These are phyloP conservation scores for Chytriomyces confervae DNA, from an alignment of 192 early-diverging fungal genomes.

Conservation along the genomic window DNA sequence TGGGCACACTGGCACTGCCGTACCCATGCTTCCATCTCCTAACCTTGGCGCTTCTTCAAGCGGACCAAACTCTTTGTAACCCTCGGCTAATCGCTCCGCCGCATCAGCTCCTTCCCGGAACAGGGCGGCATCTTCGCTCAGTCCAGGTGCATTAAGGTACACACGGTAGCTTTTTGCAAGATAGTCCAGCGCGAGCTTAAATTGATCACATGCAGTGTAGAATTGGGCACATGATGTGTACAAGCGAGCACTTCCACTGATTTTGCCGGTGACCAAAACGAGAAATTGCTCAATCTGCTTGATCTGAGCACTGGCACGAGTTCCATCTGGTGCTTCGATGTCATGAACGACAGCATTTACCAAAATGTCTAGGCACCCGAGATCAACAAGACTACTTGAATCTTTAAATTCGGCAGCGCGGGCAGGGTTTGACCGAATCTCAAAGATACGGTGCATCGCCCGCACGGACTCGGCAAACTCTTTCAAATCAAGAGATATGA, in stretches of 20 bases:
- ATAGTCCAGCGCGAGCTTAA: slow-evolving; percentile 75
- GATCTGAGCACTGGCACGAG: slow-evolving; percentile 53
- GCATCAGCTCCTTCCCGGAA: slow-evolving; percentile 77
- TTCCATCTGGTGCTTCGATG: slow-evolving; percentile 13
- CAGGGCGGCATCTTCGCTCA: slow-evolving; percentile 69
- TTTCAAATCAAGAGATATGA: slow-evolving; percentile 74
- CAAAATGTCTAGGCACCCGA: slow-evolving; percentile 78
- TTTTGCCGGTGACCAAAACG: slow-evolving; percentile 73
- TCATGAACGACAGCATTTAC: slow-evolving; percentile 64
- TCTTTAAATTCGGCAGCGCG: slow-evolving; percentile 55
- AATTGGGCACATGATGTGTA: slow-evolving; percentile 82
- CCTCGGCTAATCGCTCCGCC: slow-evolving; percentile 76
- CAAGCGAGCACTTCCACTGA: slow-evolving; percentile 73
- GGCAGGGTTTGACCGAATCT: slow-evolving; percentile 73
- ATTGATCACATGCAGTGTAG: slow-evolving; percentile 70
- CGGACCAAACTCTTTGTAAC: slow-evolving; percentile 77
- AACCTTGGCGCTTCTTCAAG: slow-evolving; percentile 41
- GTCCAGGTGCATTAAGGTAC: slow-evolving; percentile 74
- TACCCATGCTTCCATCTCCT: slow-evolving; percentile 44
- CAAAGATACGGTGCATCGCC: slow-evolving; percentile 81
- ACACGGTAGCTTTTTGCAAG: slow-evolving; percentile 84
- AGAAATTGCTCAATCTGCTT: slow-evolving; percentile 65
- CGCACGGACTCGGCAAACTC: slow-evolving; percentile 84
- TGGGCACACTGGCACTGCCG: slow-evolving; percentile 66
- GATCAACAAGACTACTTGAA: slow-evolving; percentile 65